Percentiles rank a stretch among this genome's conserved stretches.
Conservation (phyloP, 2,329 filamentous ascomycete species). For the Geosmithia morbida region DNA sequence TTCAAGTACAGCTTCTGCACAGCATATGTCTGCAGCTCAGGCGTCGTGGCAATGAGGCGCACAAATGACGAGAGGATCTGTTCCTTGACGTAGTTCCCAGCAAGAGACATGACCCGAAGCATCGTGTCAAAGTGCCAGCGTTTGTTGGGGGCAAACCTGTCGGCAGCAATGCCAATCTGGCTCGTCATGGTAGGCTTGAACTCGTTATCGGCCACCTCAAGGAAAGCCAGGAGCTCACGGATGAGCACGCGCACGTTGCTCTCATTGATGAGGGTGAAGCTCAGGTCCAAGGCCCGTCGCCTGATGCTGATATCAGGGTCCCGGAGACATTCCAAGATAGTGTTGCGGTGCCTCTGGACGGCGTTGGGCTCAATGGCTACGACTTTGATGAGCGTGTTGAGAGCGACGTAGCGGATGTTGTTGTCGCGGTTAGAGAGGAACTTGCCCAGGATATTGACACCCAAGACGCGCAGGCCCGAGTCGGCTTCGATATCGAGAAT, state of each 20-base stretch:
- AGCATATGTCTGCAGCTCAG: slow-evolving; percentile 90
- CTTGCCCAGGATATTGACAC: slow-evolving; percentile 96
- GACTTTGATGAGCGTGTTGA: slow-evolving; percentile 96
- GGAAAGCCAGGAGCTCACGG: slow-evolving; percentile 80
- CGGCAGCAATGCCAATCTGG: slow-evolving; percentile 93
- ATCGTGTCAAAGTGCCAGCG: slow-evolving; percentile 98
- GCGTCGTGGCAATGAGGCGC: slow-evolving; percentile 83
- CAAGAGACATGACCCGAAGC: slow-evolving; percentile 81
- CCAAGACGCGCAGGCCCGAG: slow-evolving; percentile 81
- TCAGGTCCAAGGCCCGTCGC: slow-evolving; percentile 86
- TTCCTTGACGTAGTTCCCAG: slow-evolving; percentile 94
- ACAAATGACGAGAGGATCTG: slow-evolving; percentile 96
- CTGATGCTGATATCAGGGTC: slow-evolving; percentile 98
- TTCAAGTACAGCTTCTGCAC: slow-evolving; percentile 88
- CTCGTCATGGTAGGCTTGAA: slow-evolving; percentile 98
- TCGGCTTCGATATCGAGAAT: slow-evolving; percentile 98
- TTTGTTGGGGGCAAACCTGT: slow-evolving; percentile 92
- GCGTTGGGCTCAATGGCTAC: slow-evolving; percentile 97
- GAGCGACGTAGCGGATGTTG: slow-evolving; percentile 94
- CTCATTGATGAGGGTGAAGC: slow-evolving; percentile 96
- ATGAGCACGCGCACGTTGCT: slow-evolving; percentile 89
- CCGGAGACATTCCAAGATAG: slow-evolving; percentile 86
- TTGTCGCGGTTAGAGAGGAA: slow-evolving; percentile 98
- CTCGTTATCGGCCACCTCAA: slow-evolving; percentile 94
- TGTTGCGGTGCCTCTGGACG: slow-evolving; percentile 92